These are phyloP conservation scores for Neurospora crassa DNA, from an alignment of 2,329 filamentous ascomycete genomes.

Conservation along the genomic window DNA sequence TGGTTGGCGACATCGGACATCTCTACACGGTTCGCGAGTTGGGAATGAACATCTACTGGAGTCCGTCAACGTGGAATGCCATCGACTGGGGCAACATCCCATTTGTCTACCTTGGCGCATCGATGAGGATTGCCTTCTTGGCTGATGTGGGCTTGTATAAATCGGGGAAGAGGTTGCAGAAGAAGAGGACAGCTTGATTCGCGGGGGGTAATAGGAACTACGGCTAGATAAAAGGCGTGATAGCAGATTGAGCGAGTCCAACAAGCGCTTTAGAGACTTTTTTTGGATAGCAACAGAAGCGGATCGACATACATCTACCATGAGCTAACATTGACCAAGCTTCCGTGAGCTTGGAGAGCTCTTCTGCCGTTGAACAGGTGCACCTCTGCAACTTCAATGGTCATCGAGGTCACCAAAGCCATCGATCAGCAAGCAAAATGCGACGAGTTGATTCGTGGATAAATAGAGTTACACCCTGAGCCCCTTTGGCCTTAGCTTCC, in stretches of 20 bases:
- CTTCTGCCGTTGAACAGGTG: background rate
- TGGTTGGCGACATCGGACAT: constrained; percentile 70
- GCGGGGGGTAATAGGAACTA: background rate
- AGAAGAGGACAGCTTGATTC: constrained; percentile 10
- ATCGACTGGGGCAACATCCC: constrained; percentile 61
- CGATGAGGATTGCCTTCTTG: constrained; percentile 50
- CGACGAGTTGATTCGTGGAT: background rate
- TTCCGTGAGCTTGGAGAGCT: background rate
- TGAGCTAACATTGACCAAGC: background rate
- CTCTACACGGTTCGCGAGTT: constrained; percentile 54
- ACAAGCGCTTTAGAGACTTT: background rate
- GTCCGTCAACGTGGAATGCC: constrained; percentile 51
- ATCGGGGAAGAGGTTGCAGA: constrained; percentile 5
- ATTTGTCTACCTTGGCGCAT: constrained; percentile 59
- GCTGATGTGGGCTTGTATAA: constrained; percentile 41
- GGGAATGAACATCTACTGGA: constrained; percentile 55
- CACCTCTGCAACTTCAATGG: background rate
- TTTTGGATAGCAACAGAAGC: background rate
- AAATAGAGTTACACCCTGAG: background rate
- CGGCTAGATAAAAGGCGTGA: background rate
- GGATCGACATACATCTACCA: background rate
- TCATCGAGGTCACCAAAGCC: background rate
- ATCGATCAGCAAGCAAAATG: background rate
- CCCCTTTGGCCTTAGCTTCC: background rate
- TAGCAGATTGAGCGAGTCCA: too few species aligned